Evolutionary conservation across 306 rosid genomes (phyloP), one percentile per base, ranked within the genome.

Genomic region (Sicyos edulis): DNA sequence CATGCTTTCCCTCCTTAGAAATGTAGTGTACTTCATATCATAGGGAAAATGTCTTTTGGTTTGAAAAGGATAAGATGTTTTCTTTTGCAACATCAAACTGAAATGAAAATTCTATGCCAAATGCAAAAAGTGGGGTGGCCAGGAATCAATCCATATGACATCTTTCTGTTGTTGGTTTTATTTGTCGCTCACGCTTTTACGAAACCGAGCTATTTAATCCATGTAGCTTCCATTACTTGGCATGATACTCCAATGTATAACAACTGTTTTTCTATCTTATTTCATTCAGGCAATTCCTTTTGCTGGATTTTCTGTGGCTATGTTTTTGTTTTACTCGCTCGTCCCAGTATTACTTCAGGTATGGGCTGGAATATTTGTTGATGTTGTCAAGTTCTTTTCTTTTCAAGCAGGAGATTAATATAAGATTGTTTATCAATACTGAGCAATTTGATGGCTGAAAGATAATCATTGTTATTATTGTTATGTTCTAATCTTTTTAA

Each of bases 261-360:
- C 70, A 69, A 54, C 47, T 75, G 40, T 71, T 71, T 71, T 22
- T 55, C 82, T 54, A 81, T 83, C 59, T 85, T 75, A 15, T 54
- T 61, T 70, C 68, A 84, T 77, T 74, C 97, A 93, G 98, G 96
- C 86, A 17, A 70, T 93, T 81, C 98, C 98, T 22, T 91, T 93
- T 79, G 58, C 85, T 77, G 98, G 97, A 82, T 93, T 87, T 80
- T 75, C 99, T 24, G 76, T 85, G 83, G 89, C 97, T 49, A 88
- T 93, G 99, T 93, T 93, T 81, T 61, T 90, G 76, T 91, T 93
- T 80, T 93, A 93, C 81, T 93, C 99, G 60, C 74, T 88, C 20
- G 99, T 93, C 52, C 99, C 97, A 44, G 69, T 90, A 76, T 77
- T 91, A 78, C 99, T 93, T 24, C 86, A 90, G 99, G 99, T 93